Evolutionary conservation across 192 early-diverging fungal species (phyloP).

Genomic region (Rhizophagus sp.): DNA sequence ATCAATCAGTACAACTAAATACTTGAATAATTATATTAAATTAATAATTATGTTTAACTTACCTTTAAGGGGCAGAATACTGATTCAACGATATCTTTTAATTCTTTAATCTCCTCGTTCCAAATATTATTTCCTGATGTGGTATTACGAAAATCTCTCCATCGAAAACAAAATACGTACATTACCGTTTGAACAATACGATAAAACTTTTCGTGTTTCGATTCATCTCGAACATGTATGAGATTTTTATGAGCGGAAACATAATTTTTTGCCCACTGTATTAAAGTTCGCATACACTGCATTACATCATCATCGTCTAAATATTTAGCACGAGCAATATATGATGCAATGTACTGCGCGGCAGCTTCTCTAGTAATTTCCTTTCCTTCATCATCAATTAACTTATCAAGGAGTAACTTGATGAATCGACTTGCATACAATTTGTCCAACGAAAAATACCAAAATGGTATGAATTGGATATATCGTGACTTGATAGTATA

Average conservation of each 20-base stretch:
- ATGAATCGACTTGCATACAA: constrained; percentile 76
- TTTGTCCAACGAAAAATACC: constrained; percentile 72
- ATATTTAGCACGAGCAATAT: constrained; percentile 84
- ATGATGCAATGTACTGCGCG: constrained; percentile 82
- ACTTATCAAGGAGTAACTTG: constrained; percentile 42
- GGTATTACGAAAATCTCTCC: constrained; percentile 71
- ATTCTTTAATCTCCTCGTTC: constrained; percentile 62
- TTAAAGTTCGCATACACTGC: constrained; percentile 66
- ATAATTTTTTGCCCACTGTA: constrained; percentile 66
- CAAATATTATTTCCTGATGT: constrained; percentile 42
- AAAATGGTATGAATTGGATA: constrained; percentile 92
- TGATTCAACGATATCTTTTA: constrained; percentile 77
- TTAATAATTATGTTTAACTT: background rate
- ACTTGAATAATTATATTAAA: background rate
- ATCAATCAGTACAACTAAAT: background rate
- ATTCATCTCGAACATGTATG: constrained; percentile 49
- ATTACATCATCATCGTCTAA: constrained; percentile 64
- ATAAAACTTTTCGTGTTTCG: constrained; percentile 82
- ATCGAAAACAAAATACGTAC: constrained; percentile 95
- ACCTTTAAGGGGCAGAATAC: constrained; percentile 77
- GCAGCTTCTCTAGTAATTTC: constrained; percentile 73
- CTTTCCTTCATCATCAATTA: constrained; percentile 59
- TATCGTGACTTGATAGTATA: constrained; percentile 89
- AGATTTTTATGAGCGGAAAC: constrained; percentile 65
- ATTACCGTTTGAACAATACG: constrained; percentile 83